phyloP scores from a whole-genome alignment of 768 basidiomycete genomes.

The Tricholoma sp. region DNA sequence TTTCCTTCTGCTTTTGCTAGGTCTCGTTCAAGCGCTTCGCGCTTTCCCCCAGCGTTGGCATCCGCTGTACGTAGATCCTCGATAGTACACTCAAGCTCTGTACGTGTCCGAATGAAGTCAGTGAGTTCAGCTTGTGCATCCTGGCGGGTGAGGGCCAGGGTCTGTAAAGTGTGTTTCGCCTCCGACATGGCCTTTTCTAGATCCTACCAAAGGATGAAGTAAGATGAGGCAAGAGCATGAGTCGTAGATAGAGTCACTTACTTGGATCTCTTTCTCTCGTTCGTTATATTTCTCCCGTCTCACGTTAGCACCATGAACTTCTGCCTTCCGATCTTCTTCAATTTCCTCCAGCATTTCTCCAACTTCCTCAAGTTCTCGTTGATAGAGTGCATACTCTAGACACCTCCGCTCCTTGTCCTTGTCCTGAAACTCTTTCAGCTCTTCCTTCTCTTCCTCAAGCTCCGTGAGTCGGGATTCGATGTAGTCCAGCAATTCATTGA shows the following conservation, averaged over 20 bases:
- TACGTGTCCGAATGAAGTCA: slow-evolving; percentile 78
- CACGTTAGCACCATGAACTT: slow-evolving; percentile 80
- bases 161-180: slow-evolving; percentile 65
- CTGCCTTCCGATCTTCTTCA: slow-evolving; percentile 73
- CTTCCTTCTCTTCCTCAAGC: slow-evolving; percentile 97
- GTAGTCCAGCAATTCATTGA: slow-evolving; percentile 82
- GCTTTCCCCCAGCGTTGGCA: slow-evolving; percentile 58
- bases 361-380: slow-evolving; percentile 87
- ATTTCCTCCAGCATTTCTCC: slow-evolving; percentile 81
- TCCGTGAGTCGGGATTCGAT: slow-evolving; percentile 88
- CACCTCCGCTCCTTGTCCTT: slow-evolving; percentile 94
- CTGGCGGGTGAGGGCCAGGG: slow-evolving; percentile 60
- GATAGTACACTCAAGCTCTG: slow-evolving; percentile 81
- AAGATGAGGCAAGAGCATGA: neutral
- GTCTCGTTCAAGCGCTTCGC: slow-evolving; percentile 60
- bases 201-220: slow-evolving; percentile 35
- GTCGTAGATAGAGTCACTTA: slow-evolving; percentile 26
- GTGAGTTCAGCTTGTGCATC: slow-evolving; percentile 81
- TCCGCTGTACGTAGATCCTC: slow-evolving; percentile 69
- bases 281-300: slow-evolving; percentile 77
- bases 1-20: slow-evolving; percentile 52
- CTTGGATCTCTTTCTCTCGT: slow-evolving; percentile 83
- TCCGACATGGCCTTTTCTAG: slow-evolving; percentile 71
- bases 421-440: slow-evolving; percentile 93
- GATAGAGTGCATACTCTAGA: slow-evolving; percentile 91